A percentile compares a stretch with the other conserved stretches of the same genome.
These are phyloP conservation scores for Daldinia decipiens DNA, from an alignment of 495 filamentous ascomycete genomes.

Conservation along the genomic window DNA sequence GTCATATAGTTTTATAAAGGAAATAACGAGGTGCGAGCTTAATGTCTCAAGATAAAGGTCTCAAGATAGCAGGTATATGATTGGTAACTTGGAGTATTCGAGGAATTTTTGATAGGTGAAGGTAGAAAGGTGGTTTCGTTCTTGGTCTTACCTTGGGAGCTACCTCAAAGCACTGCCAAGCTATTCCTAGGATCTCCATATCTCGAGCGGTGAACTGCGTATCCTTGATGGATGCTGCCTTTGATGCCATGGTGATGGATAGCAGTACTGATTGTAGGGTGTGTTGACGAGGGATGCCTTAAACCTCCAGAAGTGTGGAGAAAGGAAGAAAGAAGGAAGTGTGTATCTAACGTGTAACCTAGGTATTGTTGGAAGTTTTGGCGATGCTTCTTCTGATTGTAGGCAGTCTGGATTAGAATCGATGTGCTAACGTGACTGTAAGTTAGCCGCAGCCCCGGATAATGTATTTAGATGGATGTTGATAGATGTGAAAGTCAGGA, in stretches of 20 bases:
- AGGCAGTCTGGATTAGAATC: background rate
- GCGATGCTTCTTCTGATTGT: background rate
- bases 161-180: slow-evolving; percentile 26
- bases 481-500: background rate
- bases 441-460: background rate
- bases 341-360: background rate
- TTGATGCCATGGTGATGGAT: slow-evolving; percentile 15
- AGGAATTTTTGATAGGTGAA: background rate
- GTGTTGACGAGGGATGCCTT: background rate
- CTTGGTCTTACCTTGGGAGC: slow-evolving; percentile 27
- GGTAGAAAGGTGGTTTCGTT: background rate
- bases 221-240: background rate
- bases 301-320: background rate
- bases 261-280: background rate
- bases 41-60: background rate
- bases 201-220: slow-evolving; percentile 22
- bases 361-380: background rate
- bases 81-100: background rate
- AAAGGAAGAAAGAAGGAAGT: background rate
- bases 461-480: background rate
- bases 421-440: background rate
- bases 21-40: background rate
- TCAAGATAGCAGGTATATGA: background rate
- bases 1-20: background rate
- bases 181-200: slow-evolving; percentile 23